Evolutionary conservation across 176 grass and related monocot genomes (phyloP).

Genomic region (Carex pumila): DNA sequence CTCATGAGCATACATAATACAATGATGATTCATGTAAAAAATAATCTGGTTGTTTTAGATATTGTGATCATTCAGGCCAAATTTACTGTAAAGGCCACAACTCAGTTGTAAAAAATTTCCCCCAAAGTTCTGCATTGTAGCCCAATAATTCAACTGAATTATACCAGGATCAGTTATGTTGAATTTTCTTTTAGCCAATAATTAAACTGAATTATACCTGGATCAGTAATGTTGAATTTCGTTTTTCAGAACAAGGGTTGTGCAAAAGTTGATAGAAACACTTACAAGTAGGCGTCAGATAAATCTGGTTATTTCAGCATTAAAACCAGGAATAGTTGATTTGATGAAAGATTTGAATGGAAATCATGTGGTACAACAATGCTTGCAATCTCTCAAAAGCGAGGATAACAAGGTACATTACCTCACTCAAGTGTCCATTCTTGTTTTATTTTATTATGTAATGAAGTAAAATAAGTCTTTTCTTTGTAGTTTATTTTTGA

Average conservation of each 20-base stretch:
- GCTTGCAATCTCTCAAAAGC: conserved; percentile 50
- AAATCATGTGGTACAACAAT: conserved; percentile 81
- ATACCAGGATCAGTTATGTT: conserved; percentile 1
- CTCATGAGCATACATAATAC: not conserved
- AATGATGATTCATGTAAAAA: not conserved
- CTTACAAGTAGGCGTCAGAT: conserved; percentile 44
- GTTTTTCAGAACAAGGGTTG: conserved; percentile 68
- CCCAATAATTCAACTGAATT: not conserved
- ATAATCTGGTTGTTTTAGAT: conserved; percentile 5
- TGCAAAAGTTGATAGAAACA: conserved; percentile 92
- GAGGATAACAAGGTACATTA: conserved; percentile 78
- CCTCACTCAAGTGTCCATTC: not conserved
- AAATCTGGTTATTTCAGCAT: conserved; percentile 39
- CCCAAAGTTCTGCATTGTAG: not conserved
- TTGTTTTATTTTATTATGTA: not conserved
- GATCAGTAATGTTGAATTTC: conserved; percentile 13
- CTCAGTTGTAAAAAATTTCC: not conserved
- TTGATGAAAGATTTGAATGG: conserved; percentile 88
- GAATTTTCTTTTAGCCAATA: conserved; percentile 19
- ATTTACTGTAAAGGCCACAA: not conserved
- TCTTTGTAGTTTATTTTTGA: conserved; percentile 72
- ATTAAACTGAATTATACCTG: not conserved
- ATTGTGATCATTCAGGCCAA: not conserved
- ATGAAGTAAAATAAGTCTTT: not conserved
- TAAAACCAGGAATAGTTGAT: conserved; percentile 46